Conservation (phyloP, 148 eudicot genomes). For the Rhododendron henanense region DNA sequence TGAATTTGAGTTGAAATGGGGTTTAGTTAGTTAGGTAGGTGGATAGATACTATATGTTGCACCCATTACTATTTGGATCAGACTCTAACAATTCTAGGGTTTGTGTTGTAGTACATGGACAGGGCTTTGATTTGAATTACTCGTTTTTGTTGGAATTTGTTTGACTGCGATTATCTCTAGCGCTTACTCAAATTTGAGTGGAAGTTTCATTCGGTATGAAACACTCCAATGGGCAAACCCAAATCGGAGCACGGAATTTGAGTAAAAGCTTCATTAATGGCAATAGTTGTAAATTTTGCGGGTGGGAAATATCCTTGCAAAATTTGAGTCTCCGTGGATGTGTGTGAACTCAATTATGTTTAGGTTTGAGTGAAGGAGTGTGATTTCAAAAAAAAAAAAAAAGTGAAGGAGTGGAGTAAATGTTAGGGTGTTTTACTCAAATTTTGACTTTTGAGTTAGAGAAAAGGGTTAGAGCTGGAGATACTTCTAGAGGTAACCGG, state of each 20-base stretch:
- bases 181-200: not conserved
- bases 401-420: not conserved
- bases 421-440: not conserved
- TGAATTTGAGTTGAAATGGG: slow-evolving; percentile 1
- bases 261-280: not conserved
- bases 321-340: not conserved
- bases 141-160: not conserved
- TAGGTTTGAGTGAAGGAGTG: not conserved
- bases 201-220: too few species aligned
- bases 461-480: not conserved
- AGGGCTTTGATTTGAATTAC: not conserved
- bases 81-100: not conserved
- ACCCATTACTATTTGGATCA: not conserved
- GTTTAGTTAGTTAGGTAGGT: not conserved
- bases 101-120: not conserved
- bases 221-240: not conserved
- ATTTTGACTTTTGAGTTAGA: not conserved
- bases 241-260: not conserved
- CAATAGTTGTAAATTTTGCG: not conserved
- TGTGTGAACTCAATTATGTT: not conserved
- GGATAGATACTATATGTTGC: not conserved
- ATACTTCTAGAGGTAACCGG: not conserved
- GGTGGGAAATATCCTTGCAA: not conserved
- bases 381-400: too few species aligned
- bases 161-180: not conserved